These are phyloP conservation scores for Fagopyrum tataricum DNA, from an alignment of 148 eudicot species.

Conservation along the genomic window DNA sequence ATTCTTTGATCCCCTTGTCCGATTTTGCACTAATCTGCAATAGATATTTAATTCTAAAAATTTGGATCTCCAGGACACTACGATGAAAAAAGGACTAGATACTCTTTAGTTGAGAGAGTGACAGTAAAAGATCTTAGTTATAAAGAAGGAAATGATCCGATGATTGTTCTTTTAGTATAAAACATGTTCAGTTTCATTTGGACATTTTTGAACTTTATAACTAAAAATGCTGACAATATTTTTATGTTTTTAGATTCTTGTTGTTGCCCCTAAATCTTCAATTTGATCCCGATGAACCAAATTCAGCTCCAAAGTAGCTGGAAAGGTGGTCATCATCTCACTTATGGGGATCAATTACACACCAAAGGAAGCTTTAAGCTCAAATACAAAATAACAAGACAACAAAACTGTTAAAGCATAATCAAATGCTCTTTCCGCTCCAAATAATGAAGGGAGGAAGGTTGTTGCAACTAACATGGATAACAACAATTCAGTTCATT, in stretches of 20 bases:
- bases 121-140: neutral
- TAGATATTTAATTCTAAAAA: too few species aligned
- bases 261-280: constrained; percentile 43
- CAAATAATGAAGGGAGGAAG: constrained; percentile 31
- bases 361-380: constrained; percentile 23
- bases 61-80: neutral
- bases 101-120: neutral
- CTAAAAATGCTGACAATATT: neutral
- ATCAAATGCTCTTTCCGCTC: constrained; percentile 20
- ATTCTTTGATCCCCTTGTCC: too few species aligned
- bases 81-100: neutral
- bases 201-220: neutral
- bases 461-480: constrained; percentile 27
- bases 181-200: neutral
- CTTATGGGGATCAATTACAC: constrained; percentile 48
- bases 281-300: constrained; percentile 45
- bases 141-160: neutral
- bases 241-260: constrained; percentile 34
- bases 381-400: constrained; percentile 27
- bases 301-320: constrained; percentile 53
- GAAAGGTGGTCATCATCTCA: constrained; percentile 50
- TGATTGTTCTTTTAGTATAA: neutral
- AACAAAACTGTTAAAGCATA: constrained; percentile 26
- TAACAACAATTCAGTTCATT: constrained; percentile 15
- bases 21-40: too few species aligned